Base-by-base conservation (phyloP, 371 early-diverging fungal species). In the Thermomucor indicae-seudaticae region DNA sequence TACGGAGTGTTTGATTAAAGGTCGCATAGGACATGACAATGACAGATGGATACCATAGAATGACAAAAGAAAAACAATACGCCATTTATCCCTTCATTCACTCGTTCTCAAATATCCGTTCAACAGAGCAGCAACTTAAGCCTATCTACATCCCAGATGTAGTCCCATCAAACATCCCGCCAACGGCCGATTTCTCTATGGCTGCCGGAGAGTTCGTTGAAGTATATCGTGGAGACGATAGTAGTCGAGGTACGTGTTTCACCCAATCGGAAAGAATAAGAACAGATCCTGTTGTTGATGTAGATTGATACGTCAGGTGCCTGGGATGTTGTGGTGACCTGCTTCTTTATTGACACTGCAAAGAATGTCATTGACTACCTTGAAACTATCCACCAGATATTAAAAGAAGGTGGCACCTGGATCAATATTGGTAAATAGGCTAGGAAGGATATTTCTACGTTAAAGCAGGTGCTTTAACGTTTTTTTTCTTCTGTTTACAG, bases 281-380 rank as follows among this genome's bases (percentile, higher is more conserved):
- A 6, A 25, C 30, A 0, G 20, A 45, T 5, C 2, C 3, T 28
- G 28, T 23, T 20, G 10, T 44, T 24, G 14, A 4, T 16, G 17
- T 6, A 28, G 11, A 14, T 44, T 12, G 14, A 19, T 49, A 11
- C 11, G 12, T 37, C 35, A 81, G 91, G 78, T 4, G 60, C 78
- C 44, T 96, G 92, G 91, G 92, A 95, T 64, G 86, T 82, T 1
- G 73, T 96, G 2, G 91, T 93, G 0, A 95, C 95, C 0, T 95
- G 95, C 64, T 97, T 92, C 77, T 97, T 96, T 62, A 86, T 97
- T 42, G 98, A 97, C 59, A 96, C 98, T 0, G 96, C 96, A 17
- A 88, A 91, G 55, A 94, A 96, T 58, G 83, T 92, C 27, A 57
- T 92, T 17, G 83, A 88, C 22, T 96, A 96, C 56, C 62, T 97